These are phyloP conservation scores for Lecanicillium sp. DNA, from an alignment of 2,329 filamentous ascomycete genomes.

Conservation along the genomic window DNA sequence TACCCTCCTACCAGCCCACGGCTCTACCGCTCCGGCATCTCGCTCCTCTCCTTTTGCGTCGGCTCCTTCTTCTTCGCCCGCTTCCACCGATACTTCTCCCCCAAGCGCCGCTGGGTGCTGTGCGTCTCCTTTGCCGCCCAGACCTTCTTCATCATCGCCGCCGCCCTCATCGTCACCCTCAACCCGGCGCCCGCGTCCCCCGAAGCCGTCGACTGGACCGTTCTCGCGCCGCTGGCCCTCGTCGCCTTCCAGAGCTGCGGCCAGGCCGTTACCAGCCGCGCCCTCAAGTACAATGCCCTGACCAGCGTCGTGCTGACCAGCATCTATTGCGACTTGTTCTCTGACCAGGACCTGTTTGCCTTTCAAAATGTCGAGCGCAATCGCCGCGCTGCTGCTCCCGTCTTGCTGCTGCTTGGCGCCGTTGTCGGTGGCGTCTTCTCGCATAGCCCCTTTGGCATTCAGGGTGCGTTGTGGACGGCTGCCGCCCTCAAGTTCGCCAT, in stretches of 20 bases:
- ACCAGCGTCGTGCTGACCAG: conserved; percentile 76
- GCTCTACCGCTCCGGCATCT: conserved; percentile 56
- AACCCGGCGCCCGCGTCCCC: conserved; percentile 29
- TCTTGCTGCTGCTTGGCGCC: conserved; percentile 41
- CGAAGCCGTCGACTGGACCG: conserved; percentile 46
- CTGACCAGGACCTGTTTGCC: conserved; percentile 46
- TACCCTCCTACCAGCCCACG: conserved; percentile 18
- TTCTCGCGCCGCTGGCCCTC: conserved; percentile 59
- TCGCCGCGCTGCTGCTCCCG: conserved; percentile 39
- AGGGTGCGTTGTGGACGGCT: conserved; percentile 53
- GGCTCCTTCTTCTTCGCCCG: conserved; percentile 65
- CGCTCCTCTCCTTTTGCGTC: conserved; percentile 61
- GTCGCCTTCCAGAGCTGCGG: conserved; percentile 72
- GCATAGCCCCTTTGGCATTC: conserved; percentile 38
- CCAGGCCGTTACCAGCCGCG: conserved; percentile 67
- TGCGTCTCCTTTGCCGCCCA: conserved; percentile 50
- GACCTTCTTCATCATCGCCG: conserved; percentile 37
- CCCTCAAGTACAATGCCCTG: conserved; percentile 60
- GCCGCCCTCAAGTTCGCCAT: conserved; percentile 48
- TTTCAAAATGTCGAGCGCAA: conserved; percentile 41
- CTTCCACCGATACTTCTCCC: conserved; percentile 57
- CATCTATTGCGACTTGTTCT: conserved; percentile 74
- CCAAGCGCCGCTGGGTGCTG: conserved; percentile 58
- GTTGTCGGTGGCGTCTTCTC: conserved; percentile 43
- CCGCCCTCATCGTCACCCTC: conserved; percentile 46